These are phyloP conservation scores for Arabidopsis thaliana DNA, from an alignment of 345 rosid genomes.

Conservation along the genomic window TAIR10.1 NC_003076.8:904501-905000, in stretches of 20 bases:
- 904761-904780: slow-evolving; percentile 92
- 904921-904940: slow-evolving; percentile 69
- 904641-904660: slow-evolving; percentile 96
- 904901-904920: slow-evolving; percentile 78
- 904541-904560: slow-evolving; percentile 14
- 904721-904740: slow-evolving; percentile 68
- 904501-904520: slow-evolving; percentile 26
- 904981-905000: slow-evolving; percentile 51
- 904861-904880: slow-evolving; percentile 61
- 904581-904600: slow-evolving; percentile 19
- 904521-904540: slow-evolving; percentile 33
- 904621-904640: slow-evolving; percentile 69
- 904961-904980: slow-evolving; percentile 56
- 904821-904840: slow-evolving; percentile 66
- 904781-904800: slow-evolving; percentile 83
- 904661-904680: slow-evolving; percentile 23
- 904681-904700: background rate
- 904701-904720: background rate
- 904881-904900: slow-evolving; percentile 80
- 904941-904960: slow-evolving; percentile 60
- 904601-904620: slow-evolving; percentile 47
- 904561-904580: background rate
- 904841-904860: slow-evolving; percentile 75
- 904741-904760: slow-evolving; percentile 92
- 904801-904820: slow-evolving; percentile 77